A percentile compares a stretch with the other conserved stretches of the same genome.
These are phyloP conservation scores for Nakaseomyces nivariensis DNA, from an alignment of 1,139 yeast genomes.

Conservation along the genomic window DNA sequence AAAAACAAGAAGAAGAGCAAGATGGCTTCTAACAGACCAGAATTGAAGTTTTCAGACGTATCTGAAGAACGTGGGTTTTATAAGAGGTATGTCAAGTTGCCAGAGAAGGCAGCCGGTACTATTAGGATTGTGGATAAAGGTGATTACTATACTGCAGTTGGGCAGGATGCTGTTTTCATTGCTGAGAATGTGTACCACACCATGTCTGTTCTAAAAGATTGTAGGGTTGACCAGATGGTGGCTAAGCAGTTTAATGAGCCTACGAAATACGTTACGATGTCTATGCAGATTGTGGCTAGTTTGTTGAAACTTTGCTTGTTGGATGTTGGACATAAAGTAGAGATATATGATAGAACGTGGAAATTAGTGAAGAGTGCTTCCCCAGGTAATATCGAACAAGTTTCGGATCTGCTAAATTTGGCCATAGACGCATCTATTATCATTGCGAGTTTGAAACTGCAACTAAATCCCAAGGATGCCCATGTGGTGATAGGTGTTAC, in stretches of 20 bases:
- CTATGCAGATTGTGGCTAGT: slow-evolving; percentile 60
- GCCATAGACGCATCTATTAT: slow-evolving; percentile 54
- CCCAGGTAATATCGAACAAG: slow-evolving; percentile 81
- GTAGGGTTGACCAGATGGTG: slow-evolving; percentile 29
- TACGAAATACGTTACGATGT: slow-evolving; percentile 62
- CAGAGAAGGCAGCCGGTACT: slow-evolving; percentile 39
- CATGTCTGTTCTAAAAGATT: slow-evolving; percentile 61
- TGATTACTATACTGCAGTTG: slow-evolving; percentile 68
- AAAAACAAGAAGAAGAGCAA: background rate
- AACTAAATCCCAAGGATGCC: slow-evolving; percentile 32
- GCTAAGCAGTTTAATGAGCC: slow-evolving; percentile 33
- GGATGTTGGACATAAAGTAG: slow-evolving; percentile 66
- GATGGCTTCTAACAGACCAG: slow-evolving; percentile 59
- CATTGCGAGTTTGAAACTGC: slow-evolving; percentile 61
- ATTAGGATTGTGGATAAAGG: slow-evolving; percentile 66
- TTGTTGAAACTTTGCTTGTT: slow-evolving; percentile 59
- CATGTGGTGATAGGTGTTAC: slow-evolving; percentile 63
- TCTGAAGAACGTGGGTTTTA: slow-evolving; percentile 45
- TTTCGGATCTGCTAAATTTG: slow-evolving; percentile 60
- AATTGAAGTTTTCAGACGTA: slow-evolving; percentile 55
- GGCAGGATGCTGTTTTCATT: slow-evolving; percentile 66
- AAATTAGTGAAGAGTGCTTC: slow-evolving; percentile 55
- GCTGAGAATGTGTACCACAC: slow-evolving; percentile 83
- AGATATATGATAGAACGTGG: slow-evolving; percentile 59
- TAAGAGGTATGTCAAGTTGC: slow-evolving; percentile 44